phyloP scores from a whole-genome alignment of 345 rosid species.

The Citrus hindsii region DNA sequence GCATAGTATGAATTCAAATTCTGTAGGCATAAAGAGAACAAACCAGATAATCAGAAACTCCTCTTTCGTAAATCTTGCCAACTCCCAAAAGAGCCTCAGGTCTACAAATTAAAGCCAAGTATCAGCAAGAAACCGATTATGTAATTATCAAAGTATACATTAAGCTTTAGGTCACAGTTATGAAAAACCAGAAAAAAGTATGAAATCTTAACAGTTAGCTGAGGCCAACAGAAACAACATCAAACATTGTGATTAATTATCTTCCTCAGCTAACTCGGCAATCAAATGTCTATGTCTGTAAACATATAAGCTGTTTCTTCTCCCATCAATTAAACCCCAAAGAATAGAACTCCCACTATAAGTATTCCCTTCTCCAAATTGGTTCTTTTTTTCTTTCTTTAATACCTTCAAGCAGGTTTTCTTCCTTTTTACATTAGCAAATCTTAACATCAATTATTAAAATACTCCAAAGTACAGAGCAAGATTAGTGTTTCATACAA shows the following conservation, averaged over 20 bases:
- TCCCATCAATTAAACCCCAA: too few relatives aligned
- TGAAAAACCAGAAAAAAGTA: neutral
- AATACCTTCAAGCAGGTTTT: too few relatives aligned
- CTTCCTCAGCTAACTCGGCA: neutral
- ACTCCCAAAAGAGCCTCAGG: too few relatives aligned
- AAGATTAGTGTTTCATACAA: too few relatives aligned
- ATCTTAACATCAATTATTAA: too few relatives aligned
- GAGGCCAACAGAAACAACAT: neutral
- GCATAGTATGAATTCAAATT: neutral
- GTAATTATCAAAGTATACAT: neutral
- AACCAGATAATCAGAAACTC: conserved; percentile 75
- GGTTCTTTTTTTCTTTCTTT: too few relatives aligned
- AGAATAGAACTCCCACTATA: too few relatives aligned
- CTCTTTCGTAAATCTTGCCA: conserved; percentile 58
- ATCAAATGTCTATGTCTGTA: neutral
- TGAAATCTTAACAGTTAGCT: neutral
- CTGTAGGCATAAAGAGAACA: conserved; percentile 14
- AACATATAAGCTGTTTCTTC: neutral
- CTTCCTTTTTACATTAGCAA: too few relatives aligned
- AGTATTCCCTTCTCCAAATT: too few relatives aligned
- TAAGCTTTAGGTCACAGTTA: neutral
- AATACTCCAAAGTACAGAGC: too few relatives aligned
- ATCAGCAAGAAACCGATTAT: neutral
- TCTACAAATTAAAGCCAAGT: too few relatives aligned
- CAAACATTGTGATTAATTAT: too few relatives aligned